Conservation (phyloP, 2,329 filamentous ascomycete species). For the Fusarium equiseti region DNA sequence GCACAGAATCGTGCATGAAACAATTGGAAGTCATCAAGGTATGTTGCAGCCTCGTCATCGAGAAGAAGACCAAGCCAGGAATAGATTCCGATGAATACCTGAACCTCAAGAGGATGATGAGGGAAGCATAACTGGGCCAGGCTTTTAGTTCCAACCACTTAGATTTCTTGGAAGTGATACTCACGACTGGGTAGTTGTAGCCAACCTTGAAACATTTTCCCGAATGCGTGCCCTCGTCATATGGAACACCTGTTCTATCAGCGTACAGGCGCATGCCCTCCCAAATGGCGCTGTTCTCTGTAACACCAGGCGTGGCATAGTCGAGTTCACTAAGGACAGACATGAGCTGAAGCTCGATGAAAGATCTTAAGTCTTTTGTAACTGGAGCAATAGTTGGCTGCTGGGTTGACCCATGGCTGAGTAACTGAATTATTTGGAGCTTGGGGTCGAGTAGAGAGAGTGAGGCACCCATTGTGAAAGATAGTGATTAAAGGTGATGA, state of each 20-base stretch:
- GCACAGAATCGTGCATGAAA: constrained; percentile 18
- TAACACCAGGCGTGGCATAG: background rate
- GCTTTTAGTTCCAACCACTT: no score
- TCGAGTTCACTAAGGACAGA: constrained; percentile 3
- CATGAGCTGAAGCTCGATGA: constrained; percentile 8
- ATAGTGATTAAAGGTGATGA: rapidly evolving
- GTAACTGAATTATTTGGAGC: background rate
- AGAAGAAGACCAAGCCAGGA: constrained; percentile 21
- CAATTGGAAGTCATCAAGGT: background rate
- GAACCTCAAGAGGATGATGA: constrained; percentile 21
- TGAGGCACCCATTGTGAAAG: background rate
- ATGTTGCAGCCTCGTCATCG: constrained; percentile 6
- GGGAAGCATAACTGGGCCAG: no score
- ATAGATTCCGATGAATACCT: constrained; percentile 14
- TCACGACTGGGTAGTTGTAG: constrained; percentile 11
- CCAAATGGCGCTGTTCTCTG: constrained; percentile 1
- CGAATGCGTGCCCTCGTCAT: constrained; percentile 11
- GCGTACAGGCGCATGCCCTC: constrained; percentile 4
- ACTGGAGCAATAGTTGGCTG: background rate
- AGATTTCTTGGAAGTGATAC: no score
- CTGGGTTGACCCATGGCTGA: background rate
- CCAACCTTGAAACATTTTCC: constrained; percentile 19
- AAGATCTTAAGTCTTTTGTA: background rate
- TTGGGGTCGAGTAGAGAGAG: background rate
- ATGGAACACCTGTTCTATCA: constrained; percentile 1